phyloP scores from a whole-genome alignment of 83 land plant species.

The Larix sibirica region DNA sequence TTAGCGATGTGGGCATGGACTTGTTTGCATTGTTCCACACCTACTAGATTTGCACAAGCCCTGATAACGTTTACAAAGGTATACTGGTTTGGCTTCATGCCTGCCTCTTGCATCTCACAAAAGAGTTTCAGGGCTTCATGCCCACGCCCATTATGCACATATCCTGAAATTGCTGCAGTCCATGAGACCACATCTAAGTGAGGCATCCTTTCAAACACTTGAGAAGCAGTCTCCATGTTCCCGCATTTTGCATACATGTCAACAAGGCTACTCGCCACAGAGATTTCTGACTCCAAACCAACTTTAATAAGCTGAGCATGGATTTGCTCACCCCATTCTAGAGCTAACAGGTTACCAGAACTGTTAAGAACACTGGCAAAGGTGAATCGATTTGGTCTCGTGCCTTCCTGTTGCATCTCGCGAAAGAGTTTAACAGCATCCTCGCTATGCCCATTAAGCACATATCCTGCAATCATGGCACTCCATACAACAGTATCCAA shows the following conservation, averaged over 20 bases:
- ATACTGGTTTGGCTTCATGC: slow-evolving; percentile 27
- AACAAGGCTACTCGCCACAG: slow-evolving; percentile 2
- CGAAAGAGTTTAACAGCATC: neutral
- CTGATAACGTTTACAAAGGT: slow-evolving; percentile 45
- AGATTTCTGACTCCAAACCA: neutral
- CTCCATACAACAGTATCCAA: slow-evolving; percentile 21
- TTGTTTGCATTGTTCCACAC: slow-evolving; percentile 17
- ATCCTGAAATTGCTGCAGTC: slow-evolving; percentile 47
- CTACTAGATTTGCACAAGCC: slow-evolving; percentile 30
- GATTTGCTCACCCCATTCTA: neutral
- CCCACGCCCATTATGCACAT: slow-evolving; percentile 26
- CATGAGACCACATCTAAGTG: slow-evolving; percentile 46
- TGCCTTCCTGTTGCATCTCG: neutral
- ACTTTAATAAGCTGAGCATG: slow-evolving; percentile 5
- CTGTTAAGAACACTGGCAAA: neutral
- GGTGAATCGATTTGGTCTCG: neutral
- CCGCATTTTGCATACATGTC: slow-evolving; percentile 28
- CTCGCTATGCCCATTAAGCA: neutral
- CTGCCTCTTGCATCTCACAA: slow-evolving; percentile 13
- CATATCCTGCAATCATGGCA: slow-evolving; percentile 16
- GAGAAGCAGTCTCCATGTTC: slow-evolving; percentile 23
- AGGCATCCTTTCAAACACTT: slow-evolving; percentile 52
- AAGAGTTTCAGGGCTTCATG: slow-evolving; percentile 42
- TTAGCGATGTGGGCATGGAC: slow-evolving; percentile 41
- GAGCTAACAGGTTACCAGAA: neutral